A percentile compares a stretch with the other conserved stretches of the same genome.
Conservation (phyloP, 169 alveolate species). For the Cyclospora cayetanensis region DNA sequence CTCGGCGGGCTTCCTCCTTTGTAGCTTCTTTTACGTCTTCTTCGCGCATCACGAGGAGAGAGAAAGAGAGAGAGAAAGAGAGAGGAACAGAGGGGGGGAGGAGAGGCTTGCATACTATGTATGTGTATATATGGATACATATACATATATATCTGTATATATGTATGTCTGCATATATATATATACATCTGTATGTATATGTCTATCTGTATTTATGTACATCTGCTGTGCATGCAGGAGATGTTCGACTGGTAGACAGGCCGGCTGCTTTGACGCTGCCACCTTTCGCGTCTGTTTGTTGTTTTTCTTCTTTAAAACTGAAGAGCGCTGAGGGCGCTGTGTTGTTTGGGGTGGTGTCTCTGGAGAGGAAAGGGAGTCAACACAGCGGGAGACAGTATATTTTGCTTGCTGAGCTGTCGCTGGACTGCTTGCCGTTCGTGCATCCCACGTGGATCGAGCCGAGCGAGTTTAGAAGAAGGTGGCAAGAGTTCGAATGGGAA, state of each 20-base stretch:
- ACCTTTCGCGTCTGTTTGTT: conserved; percentile 79
- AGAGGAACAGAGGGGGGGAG: neutral
- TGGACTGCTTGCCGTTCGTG: conserved; percentile 89
- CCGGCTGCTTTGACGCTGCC: conserved; percentile 85
- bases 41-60: too few species aligned
- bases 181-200: too few species aligned
- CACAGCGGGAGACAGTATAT: neutral
- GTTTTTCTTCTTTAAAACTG: conserved; percentile 82
- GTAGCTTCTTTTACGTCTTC: too few species aligned
- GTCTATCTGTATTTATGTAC: neutral
- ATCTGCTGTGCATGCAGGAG: conserved; percentile 2
- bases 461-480: conserved; percentile 86
- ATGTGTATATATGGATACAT: too few species aligned
- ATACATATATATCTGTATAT: too few species aligned
- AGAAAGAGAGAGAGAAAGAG: neutral
- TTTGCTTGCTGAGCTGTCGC: conserved; percentile 81
- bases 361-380: conserved; percentile 80
- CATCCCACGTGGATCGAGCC: conserved; percentile 84
- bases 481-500: conserved; percentile 97
- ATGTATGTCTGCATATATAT: too few species aligned
- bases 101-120: too few species aligned
- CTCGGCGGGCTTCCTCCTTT: too few species aligned
- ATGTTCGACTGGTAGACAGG: conserved; percentile 84
- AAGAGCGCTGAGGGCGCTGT: conserved; percentile 91
- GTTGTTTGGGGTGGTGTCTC: conserved; percentile 94